phyloP scores from a whole-genome alignment of 805 yeast genomes.

The Hyphopichia homilentoma region DNA sequence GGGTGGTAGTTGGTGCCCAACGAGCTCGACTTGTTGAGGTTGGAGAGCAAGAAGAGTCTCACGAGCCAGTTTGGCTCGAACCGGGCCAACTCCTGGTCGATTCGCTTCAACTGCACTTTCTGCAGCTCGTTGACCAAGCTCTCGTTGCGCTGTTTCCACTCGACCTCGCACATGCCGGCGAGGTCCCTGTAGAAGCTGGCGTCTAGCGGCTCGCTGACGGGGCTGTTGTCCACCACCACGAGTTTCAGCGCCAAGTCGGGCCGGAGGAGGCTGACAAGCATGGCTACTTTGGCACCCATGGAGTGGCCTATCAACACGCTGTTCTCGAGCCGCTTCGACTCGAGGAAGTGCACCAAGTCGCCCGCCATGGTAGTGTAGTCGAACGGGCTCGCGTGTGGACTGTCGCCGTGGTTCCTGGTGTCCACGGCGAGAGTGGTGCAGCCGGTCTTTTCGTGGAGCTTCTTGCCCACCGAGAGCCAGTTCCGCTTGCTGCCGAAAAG shows the following conservation, averaged over 20 bases:
- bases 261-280: slow-evolving; percentile 39
- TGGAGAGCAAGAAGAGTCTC: slow-evolving; percentile 37
- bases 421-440: slow-evolving; percentile 43
- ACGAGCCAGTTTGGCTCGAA: slow-evolving; percentile 23
- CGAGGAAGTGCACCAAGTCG: slow-evolving; percentile 38
- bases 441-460: slow-evolving; percentile 24
- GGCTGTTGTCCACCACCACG: slow-evolving; percentile 49
- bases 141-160: slow-evolving; percentile 8
- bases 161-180: slow-evolving; percentile 37
- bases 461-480: slow-evolving; percentile 37
- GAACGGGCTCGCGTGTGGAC: slow-evolving; percentile 42
- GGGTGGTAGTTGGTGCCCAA: slow-evolving; percentile 1
- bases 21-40: slow-evolving; percentile 13
- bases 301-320: slow-evolving; percentile 46
- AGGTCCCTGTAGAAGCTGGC: slow-evolving; percentile 31
- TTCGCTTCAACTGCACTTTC: slow-evolving; percentile 5
- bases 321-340: slow-evolving; percentile 13
- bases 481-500: slow-evolving; percentile 47
- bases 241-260: slow-evolving; percentile 39
- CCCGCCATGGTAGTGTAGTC: slow-evolving; percentile 41
- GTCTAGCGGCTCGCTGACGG: slow-evolving; percentile 34
- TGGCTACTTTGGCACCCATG: slow-evolving; percentile 59
- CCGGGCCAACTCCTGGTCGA: slow-evolving; percentile 17
- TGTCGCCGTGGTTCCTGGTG: slow-evolving; percentile 54
- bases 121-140: slow-evolving; percentile 5